These are phyloP conservation scores for Trametes polyzona DNA, from an alignment of 1,284 basidiomycete species.

Conservation along the genomic window DNA sequence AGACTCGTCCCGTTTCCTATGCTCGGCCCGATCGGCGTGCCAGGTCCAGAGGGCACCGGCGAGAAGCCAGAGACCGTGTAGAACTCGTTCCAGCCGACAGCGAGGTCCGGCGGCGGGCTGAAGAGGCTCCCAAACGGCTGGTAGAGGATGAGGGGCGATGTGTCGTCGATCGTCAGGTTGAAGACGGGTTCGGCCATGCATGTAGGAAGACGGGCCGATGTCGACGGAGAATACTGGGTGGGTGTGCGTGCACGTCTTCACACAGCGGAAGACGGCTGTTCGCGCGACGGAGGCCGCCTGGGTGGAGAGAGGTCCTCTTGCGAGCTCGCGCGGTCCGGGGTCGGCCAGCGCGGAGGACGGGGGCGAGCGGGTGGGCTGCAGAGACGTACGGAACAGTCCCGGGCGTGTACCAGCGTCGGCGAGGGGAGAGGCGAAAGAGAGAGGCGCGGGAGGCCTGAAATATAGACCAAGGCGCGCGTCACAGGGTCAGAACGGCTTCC, in stretches of 20 bases:
- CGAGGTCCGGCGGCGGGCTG: conserved; percentile 49
- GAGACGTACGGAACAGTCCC: conserved; percentile 15
- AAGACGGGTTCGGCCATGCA: conserved; percentile 53
- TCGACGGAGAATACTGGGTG: not conserved
- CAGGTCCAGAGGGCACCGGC: conserved; percentile 27
- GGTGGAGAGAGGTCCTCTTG: not conserved
- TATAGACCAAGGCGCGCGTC: conserved; percentile 22
- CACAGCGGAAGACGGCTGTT: not conserved
- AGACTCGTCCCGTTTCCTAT: conserved; percentile 58
- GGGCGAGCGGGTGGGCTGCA: conserved; percentile 3
- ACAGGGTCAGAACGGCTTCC: conserved; percentile 19
- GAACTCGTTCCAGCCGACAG: conserved; percentile 66
- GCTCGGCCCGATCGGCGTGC: conserved; percentile 33
- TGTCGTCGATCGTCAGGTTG: conserved; percentile 63
- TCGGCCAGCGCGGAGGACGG: not conserved
- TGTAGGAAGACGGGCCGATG: conserved; percentile 23
- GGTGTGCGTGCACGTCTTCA: not conserved
- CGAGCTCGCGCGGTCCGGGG: not conserved
- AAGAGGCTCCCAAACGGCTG: conserved; percentile 60
- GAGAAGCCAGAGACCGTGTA: conserved; percentile 55
- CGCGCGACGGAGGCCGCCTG: not conserved
- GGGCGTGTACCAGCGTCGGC: conserved; percentile 23
- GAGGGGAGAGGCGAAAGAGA: conserved; percentile 13
- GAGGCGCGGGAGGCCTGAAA: conserved; percentile 21
- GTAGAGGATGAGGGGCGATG: conserved; percentile 66